Evolutionary conservation across 306 rosid species (phyloP), one percentile per base, ranked within the genome.

Genomic region (Leucaena leucocephala): DNA sequence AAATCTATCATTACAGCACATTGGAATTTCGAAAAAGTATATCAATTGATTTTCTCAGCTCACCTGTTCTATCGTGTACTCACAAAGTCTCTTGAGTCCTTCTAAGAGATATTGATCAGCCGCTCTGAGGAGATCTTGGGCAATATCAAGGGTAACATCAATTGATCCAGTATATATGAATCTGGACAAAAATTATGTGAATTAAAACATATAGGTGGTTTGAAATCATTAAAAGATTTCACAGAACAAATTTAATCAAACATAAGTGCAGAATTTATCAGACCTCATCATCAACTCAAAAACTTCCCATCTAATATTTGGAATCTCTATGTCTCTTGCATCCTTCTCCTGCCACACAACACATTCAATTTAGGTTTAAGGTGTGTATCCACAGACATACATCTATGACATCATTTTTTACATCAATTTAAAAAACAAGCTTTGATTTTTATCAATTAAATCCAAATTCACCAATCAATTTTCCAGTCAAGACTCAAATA

Each of bases 241-340:
- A 46, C 43, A 17, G 40, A 4, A 78, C 50, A 82, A 78, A 39
- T 59, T 57, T 17, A 2, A 22, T 27, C 40, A 76, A 77, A 39
- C 42, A 70, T 35, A 73, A 82, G 19, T 52, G 34, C 46, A 75
- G 61, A 66, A 71, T 65, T 71, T 14, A 14, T 80, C 59, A 36
- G 48, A 95, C 99, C 99, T 93, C 97, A 95, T 95, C 99, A 95
- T 95, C 88, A 95, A 85, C 87, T 95, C 91, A 2, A 95, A 95
- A 77, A 95, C 97, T 73, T 90, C 97, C 99, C 99, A 95, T 90
- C 88, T 92, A 80, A 93, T 95, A 82, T 95, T 92, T 73, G 98
- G 98, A 82, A 95, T 95, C 82, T 90, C 96, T 76, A 95, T 92
- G 81, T 95, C 98, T 84, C 90, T 92, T 45, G 98, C 98, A 83